Conservation (phyloP, 2,329 filamentous ascomycete species). For the Aspergillus intermedius region DNA sequence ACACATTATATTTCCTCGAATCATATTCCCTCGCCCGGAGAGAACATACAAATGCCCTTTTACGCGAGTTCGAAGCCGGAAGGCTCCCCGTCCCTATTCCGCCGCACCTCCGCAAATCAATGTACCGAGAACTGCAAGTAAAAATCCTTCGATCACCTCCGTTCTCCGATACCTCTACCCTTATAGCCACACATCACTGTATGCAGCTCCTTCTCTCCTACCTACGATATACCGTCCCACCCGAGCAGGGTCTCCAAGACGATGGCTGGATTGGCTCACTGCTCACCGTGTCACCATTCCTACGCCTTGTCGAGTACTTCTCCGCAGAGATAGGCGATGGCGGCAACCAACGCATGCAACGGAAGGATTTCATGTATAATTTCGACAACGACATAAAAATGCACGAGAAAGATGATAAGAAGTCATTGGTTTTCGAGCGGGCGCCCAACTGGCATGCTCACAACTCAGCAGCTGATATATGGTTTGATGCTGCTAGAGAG, state of each 20-base stretch:
- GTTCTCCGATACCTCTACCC: conserved; percentile 33
- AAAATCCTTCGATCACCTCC: conserved; percentile 34
- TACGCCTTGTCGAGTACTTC: conserved; percentile 36
- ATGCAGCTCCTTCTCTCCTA: conserved; percentile 35
- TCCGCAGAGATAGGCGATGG: conserved; percentile 40
- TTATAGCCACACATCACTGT: conserved; percentile 38
- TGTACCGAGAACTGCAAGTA: conserved; percentile 32
- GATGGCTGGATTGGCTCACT: conserved; percentile 38
- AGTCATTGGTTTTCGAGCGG: conserved; percentile 30
- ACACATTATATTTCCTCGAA: conserved; percentile 36
- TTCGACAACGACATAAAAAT: conserved; percentile 34
- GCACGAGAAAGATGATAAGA: conserved; percentile 33
- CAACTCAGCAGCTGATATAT: conserved; percentile 31
- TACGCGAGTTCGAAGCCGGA: conserved; percentile 34
- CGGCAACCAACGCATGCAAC: conserved; percentile 33
- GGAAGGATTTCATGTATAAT: conserved; percentile 39
- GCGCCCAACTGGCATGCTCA: conserved; percentile 24
- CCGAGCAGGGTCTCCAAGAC: conserved; percentile 23
- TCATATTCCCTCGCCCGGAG: conserved; percentile 32
- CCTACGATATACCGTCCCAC: conserved; percentile 31
- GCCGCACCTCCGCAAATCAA: conserved; percentile 24
- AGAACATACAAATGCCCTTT: conserved; percentile 31
- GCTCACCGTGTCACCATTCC: conserved; percentile 34
- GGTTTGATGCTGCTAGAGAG: conserved; percentile 31
- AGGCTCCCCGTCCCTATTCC: conserved; percentile 32